phyloP scores from a whole-genome alignment of 129 eudicot species.

The Flaveria bidentis region DNA sequence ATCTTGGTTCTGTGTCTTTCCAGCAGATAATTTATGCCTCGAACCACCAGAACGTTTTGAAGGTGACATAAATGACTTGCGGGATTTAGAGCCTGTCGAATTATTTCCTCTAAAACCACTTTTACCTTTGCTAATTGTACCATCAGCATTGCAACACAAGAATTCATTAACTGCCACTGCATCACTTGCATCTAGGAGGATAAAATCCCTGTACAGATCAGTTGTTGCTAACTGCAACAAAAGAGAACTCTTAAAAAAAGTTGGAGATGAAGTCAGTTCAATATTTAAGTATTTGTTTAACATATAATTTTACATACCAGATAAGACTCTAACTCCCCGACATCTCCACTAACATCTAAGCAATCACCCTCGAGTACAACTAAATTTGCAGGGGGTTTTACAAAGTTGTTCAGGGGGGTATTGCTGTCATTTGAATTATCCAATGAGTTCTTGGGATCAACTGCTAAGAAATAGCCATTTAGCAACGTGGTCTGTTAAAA shows the following conservation, averaged over 20 bases:
- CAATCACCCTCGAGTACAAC: constrained; percentile 96
- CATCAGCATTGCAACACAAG: constrained; percentile 39
- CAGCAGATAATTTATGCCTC: constrained; percentile 45
- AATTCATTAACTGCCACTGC: constrained; percentile 64
- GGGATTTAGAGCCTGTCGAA: constrained; percentile 60
- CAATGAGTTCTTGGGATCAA: constrained; percentile 73
- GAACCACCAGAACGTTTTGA: constrained; percentile 56
- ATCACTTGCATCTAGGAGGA: constrained; percentile 78
- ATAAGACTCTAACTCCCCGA: constrained; percentile 87
- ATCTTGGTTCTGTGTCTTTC: constrained; percentile 46
- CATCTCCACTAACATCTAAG: constrained; percentile 75
- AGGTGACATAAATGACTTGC: constrained; percentile 68
- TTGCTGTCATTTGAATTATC: constrained; percentile 47
- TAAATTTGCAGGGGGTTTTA: constrained; percentile 91
- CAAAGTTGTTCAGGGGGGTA: constrained; percentile 42
- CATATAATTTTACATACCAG: constrained; percentile 55
- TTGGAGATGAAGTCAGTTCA: neutral
- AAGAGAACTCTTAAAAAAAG: neutral
- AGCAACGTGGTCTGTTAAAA: constrained; percentile 3
- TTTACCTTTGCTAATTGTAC: constrained; percentile 42
- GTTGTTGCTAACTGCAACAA: constrained; percentile 74
- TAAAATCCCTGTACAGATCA: constrained; percentile 79
- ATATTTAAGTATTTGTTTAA: neutral
- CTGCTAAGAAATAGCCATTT: constrained; percentile 43
- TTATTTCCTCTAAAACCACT: constrained; percentile 37